These are phyloP conservation scores for Eutrema salsugineum DNA, from an alignment of 441 rosid species.

Conservation along the genomic window DNA sequence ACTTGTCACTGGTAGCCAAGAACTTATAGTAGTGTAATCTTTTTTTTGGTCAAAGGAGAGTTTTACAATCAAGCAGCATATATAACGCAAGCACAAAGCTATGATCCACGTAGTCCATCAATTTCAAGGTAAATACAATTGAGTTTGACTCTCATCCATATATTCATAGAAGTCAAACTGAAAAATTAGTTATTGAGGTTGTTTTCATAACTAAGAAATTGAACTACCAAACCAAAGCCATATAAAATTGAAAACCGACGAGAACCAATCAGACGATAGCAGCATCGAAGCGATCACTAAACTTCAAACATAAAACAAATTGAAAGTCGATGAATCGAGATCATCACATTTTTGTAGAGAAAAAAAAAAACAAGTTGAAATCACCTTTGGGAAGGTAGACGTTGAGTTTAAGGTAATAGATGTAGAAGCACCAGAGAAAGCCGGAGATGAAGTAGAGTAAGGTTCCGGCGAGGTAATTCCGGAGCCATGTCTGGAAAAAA, in stretches of 20 bases:
- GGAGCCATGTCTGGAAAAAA: slow-evolving; percentile 78
- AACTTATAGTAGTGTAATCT: too few species aligned
- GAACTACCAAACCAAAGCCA: too few species aligned
- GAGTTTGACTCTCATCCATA: background rate
- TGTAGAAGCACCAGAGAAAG: slow-evolving; percentile 84
- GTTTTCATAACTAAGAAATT: too few species aligned
- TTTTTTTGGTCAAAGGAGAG: background rate
- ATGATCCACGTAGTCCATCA: background rate
- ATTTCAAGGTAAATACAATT: background rate
- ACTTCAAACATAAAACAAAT: background rate
- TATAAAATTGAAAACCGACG: background rate
- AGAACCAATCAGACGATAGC: background rate
- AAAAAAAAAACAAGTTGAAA: background rate
- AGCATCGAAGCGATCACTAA: background rate
- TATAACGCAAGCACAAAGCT: background rate
- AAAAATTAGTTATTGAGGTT: too few species aligned
- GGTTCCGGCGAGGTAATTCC: slow-evolving; percentile 78
- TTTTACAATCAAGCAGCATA: background rate
- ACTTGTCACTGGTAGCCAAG: background rate
- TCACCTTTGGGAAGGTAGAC: slow-evolving; percentile 71
- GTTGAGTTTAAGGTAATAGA: slow-evolving; percentile 73
- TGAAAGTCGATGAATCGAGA: background rate
- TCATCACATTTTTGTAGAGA: background rate
- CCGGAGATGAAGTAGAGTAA: slow-evolving; percentile 74
- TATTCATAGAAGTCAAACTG: background rate